Evolutionary conservation across 176 grass and related monocot genomes (phyloP).

Genomic region (Triticum aestivum): IWGSC_CS_RefSeq_v2.1 NC_057814.1:569748393-569748892

Average conservation of each 20-base stretch:
- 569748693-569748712: not conserved
- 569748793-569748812: conserved; percentile 23
- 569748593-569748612: not conserved
- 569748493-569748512: not conserved
- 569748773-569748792: conserved; percentile 8
- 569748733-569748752: not conserved
- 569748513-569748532: not conserved
- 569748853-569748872: conserved; percentile 73
- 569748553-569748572: conserved; percentile 6
- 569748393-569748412: not conserved
- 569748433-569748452: not conserved
- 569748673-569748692: no score
- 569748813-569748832: conserved; percentile 21
- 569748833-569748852: conserved; percentile 81
- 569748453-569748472: conserved; percentile 12
- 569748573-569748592: not conserved
- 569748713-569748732: not conserved
- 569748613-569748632: not conserved
- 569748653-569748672: no score
- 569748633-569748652: not conserved
- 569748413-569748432: not conserved
- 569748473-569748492: conserved; percentile 10
- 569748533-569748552: not conserved
- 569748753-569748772: conserved; percentile 5
- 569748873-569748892: conserved; percentile 78